Evolutionary conservation across 169 alveolate genomes (phyloP).

Genomic region (Eimeria falciformis): DNA sequence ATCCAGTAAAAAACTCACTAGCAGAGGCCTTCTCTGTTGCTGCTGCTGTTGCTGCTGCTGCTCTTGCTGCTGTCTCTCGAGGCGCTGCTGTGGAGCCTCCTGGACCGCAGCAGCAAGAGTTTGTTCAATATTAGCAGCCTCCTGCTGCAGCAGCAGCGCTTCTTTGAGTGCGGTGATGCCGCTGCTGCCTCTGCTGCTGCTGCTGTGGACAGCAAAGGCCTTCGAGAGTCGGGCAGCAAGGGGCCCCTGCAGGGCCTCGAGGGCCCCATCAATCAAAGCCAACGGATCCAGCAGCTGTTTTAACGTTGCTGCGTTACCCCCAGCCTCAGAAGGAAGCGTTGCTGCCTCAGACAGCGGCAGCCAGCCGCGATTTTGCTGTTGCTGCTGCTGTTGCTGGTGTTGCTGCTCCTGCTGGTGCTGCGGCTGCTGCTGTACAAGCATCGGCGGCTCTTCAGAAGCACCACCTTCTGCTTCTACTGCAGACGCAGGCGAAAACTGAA

Average conservation of each 20-base stretch:
- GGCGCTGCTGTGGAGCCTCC: neutral
- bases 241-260: constrained; percentile 32
- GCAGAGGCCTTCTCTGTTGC: constrained; percentile 24
- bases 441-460: neutral
- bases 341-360: constrained; percentile 35
- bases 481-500: neutral
- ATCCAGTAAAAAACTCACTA: neutral
- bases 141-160: constrained; percentile 6
- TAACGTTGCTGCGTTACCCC: neutral
- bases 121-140: neutral
- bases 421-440: constrained; percentile 5
- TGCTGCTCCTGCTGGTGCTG: constrained; percentile 12
- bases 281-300: constrained; percentile 21
- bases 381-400: neutral
- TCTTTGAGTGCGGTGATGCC: constrained; percentile 44
- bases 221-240: constrained; percentile 4
- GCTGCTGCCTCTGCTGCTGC: constrained; percentile 28
- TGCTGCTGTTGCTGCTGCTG: constrained; percentile 23
- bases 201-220: neutral
- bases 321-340: constrained; percentile 25
- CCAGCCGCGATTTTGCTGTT: constrained; percentile 19
- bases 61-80: constrained; percentile 17
- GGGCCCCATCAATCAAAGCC: constrained; percentile 11
- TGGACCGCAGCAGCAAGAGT: constrained; percentile 24
- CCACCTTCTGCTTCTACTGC: neutral